Evolutionary conservation across 768 basidiomycete species (phyloP), one percentile per base, ranked within the genome.

Genomic region (Mycena venus): DNA sequence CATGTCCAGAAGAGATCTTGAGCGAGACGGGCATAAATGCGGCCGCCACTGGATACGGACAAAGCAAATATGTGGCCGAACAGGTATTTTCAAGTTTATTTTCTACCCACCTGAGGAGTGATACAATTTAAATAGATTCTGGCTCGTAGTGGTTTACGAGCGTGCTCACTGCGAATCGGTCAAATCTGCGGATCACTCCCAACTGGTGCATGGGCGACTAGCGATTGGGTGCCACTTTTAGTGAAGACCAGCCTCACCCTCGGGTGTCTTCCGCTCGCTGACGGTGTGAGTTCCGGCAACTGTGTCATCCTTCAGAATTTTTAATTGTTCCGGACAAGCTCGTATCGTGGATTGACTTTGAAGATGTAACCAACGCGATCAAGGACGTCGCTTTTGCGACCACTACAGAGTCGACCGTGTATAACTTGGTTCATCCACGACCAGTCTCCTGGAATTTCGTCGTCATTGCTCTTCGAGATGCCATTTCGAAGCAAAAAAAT

Each of bases 161-260:
- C n/a, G n/a, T n/a, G n/a, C n/a, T n/a, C n/a, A 15, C 36, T 78
- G 21, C 70, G 78, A 61, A 79, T 86, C n/a, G 84, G 86, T 8
- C 85, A 86, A 71, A 74, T 88, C 47, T 77, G 79, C 23, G 86
- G 85, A 4, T 80, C 82, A 40, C 44, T 68, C 3, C 79, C 81
- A 4, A 80, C 81, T 47, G 87, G 86, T 19, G 81, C 82, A 4
- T 86, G 85, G 86, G 80, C 81, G 23, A 82, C 78, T 0, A 79
- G 77, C 1, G 81, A 84, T 55, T 85, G 85, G 83, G 68, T 87
- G 47, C 84, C 86, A 9, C 80, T 82, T 27, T 74, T 87, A 14
- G 73, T 86, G 14, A 82, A 83, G 72, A 84, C 84, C 4, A 82
- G 80, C 62, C 49, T 85, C 25, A 53, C 62, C 0, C 49, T 85